Evolutionary conservation across 2,329 filamentous ascomycete species (phyloP).

Genomic region (Zymoseptoria brevis): DNA sequence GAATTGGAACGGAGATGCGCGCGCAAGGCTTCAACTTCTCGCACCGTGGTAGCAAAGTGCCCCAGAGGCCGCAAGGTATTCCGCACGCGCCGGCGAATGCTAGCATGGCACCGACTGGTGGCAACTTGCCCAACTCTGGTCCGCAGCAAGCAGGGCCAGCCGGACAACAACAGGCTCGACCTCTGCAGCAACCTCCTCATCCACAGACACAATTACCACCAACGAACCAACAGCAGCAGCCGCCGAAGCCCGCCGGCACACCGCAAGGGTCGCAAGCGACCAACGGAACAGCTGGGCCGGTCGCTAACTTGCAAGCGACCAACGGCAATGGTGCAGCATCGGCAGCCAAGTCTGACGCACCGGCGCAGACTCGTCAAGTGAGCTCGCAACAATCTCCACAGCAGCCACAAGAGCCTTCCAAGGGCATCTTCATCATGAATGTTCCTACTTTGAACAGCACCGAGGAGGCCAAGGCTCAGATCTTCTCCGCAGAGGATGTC

Average conservation of each 20-base stretch:
- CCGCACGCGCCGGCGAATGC: slow-evolving; percentile 32
- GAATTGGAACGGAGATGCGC: slow-evolving; percentile 97
- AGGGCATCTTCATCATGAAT: slow-evolving; percentile 78
- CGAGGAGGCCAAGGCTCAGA: slow-evolving; percentile 64
- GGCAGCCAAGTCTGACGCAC: slow-evolving; percentile 37
- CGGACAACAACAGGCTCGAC: slow-evolving; percentile 31
- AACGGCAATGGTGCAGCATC: slow-evolving; percentile 43
- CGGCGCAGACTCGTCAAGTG: slow-evolving; percentile 39
- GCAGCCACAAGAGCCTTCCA: slow-evolving; percentile 40
- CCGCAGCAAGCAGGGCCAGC: slow-evolving; percentile 27
- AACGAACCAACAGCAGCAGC: slow-evolving; percentile 21
- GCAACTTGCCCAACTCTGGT: slow-evolving; percentile 33
- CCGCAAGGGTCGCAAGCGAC: slow-evolving; percentile 19
- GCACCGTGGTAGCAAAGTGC: slow-evolving; percentile 74
- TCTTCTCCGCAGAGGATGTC: slow-evolving; percentile 77
- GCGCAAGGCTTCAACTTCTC: slow-evolving; percentile 99
- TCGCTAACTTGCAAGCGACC: slow-evolving; percentile 29
- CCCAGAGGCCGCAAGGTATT: slow-evolving; percentile 32
- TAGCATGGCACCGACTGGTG: slow-evolving; percentile 31
- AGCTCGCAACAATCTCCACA: slow-evolving; percentile 18
- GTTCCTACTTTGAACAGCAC: slow-evolving; percentile 50
- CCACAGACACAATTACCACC: slow-evolving; percentile 18
- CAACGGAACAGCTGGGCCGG: slow-evolving; percentile 23
- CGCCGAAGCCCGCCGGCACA: slow-evolving; percentile 15
- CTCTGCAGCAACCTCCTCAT: slow-evolving; percentile 25